Conservation (phyloP, 2,329 filamentous ascomycete species). For the Alternaria arborescens region DNA sequence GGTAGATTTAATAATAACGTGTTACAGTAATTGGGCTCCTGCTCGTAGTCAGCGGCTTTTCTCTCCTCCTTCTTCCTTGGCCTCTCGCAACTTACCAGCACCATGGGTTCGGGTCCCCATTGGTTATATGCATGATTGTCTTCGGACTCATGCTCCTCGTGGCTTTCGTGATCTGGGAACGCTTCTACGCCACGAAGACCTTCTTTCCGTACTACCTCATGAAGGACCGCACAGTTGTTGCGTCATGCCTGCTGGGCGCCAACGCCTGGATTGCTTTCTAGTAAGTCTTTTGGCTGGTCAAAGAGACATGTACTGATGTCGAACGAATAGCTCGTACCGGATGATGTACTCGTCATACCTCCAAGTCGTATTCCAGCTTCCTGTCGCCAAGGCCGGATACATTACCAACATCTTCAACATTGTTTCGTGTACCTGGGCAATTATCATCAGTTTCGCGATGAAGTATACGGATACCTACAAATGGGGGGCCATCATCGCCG, state of each 20-base stretch:
- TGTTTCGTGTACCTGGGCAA: slow-evolving; percentile 29
- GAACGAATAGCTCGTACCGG: slow-evolving; percentile 34
- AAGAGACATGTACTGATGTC: neutral
- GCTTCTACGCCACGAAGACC: slow-evolving; percentile 47
- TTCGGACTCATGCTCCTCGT: slow-evolving; percentile 44
- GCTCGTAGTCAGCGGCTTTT: slow-evolving; percentile 66
- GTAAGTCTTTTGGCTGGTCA: slow-evolving; percentile 15
- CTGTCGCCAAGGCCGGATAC: slow-evolving; percentile 27
- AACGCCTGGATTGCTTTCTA: slow-evolving; percentile 34
- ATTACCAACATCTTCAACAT: slow-evolving; percentile 35
- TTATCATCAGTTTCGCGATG: slow-evolving; percentile 30
- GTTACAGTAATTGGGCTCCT: slow-evolving; percentile 63
- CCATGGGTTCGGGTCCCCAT: slow-evolving; percentile 41
- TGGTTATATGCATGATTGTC: slow-evolving; percentile 52
- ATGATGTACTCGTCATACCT: slow-evolving; percentile 49
- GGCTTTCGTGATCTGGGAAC: slow-evolving; percentile 50
- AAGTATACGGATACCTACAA: slow-evolving; percentile 35
- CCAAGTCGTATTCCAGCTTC: slow-evolving; percentile 45
- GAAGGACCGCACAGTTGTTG: slow-evolving; percentile 58
- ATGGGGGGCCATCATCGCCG: slow-evolving; percentile 29
- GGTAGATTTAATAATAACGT: neutral
- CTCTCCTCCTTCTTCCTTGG: slow-evolving; percentile 73
- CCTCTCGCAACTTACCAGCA: slow-evolving; percentile 55
- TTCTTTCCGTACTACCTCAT: slow-evolving; percentile 58
- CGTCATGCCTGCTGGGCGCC: slow-evolving; percentile 55